These are phyloP conservation scores for Mycena capillaripes DNA, from an alignment of 768 basidiomycete genomes.

Conservation along the genomic window DNA sequence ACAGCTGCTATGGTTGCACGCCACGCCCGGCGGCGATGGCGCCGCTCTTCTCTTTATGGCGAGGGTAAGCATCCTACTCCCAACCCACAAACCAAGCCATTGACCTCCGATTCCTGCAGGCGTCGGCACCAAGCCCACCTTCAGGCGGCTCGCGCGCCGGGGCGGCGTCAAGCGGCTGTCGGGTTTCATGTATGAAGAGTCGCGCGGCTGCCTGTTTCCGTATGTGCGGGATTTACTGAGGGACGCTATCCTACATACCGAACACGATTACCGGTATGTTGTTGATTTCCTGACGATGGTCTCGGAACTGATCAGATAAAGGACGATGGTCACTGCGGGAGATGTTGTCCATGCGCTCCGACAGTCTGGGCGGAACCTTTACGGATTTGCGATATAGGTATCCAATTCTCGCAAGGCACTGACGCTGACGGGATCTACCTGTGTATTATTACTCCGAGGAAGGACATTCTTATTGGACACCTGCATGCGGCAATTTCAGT, in stretches of 20 bases:
- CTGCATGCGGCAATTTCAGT: too few relatives aligned
- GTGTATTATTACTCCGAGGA: too few relatives aligned
- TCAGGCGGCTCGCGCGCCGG: slow-evolving; percentile 6
- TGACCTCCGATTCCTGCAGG: neutral
- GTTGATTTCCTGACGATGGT: neutral
- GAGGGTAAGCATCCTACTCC: neutral
- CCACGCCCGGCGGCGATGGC: too few relatives aligned
- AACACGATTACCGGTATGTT: neutral
- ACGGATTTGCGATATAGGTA: neutral
- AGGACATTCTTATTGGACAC: too few relatives aligned
- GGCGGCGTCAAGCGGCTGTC: slow-evolving; percentile 3
- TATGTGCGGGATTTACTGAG: neutral
- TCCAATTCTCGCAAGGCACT: too few relatives aligned
- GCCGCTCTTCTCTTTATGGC: neutral
- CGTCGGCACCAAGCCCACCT: neutral
- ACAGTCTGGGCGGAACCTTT: neutral
- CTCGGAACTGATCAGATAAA: neutral
- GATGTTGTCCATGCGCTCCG: slow-evolving; percentile 2
- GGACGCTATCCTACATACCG: neutral
- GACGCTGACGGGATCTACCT: too few relatives aligned
- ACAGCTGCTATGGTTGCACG: neutral
- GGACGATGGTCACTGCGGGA: slow-evolving; percentile 1
- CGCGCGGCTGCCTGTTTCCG: neutral
- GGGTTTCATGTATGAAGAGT: neutral
- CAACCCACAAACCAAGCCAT: neutral